Evolutionary conservation across 371 early-diverging fungal genomes (phyloP).

Genomic region (Phascolomyces articulosus): DNA sequence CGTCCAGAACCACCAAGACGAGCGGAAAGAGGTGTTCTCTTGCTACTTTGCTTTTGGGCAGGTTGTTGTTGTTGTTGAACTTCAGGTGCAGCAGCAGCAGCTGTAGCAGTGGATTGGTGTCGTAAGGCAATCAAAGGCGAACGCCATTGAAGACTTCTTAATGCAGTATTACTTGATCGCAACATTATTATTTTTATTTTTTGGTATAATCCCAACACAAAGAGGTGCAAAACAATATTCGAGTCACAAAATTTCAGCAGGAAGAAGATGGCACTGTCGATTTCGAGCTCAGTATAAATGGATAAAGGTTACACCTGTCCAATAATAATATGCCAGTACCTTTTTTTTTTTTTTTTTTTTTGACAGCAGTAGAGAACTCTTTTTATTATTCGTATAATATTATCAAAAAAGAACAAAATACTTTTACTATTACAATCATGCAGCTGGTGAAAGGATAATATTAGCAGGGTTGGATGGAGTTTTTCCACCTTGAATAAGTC

Average conservation of each 20-base stretch:
- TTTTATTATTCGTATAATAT: too few relatives aligned
- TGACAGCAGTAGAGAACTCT: too few relatives aligned
- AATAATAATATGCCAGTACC: too few relatives aligned
- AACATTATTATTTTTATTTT: conserved; percentile 7
- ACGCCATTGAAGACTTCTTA: not conserved
- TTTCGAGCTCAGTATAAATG: too few relatives aligned
- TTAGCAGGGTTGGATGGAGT: conserved; percentile 18
- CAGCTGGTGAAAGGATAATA: conserved; percentile 19
- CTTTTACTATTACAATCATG: too few relatives aligned
- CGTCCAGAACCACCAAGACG: conserved; percentile 48
- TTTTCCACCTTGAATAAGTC: conserved; percentile 66
- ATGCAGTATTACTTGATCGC: conserved; percentile 9
- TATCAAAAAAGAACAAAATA: too few relatives aligned
- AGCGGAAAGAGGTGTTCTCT: conserved; percentile 20
- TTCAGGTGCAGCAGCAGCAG: conserved; percentile 9
- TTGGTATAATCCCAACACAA: not conserved
- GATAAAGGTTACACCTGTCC: too few relatives aligned
- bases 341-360: too few relatives aligned
- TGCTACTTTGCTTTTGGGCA: not conserved
- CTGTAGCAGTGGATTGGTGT: conserved; percentile 9
- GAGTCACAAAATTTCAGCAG: too few relatives aligned
- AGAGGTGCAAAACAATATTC: too few relatives aligned
- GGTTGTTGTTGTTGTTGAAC: not conserved
- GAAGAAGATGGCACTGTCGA: not conserved
- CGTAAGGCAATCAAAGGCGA: not conserved